Evolutionary conservation across 495 filamentous ascomycete species (phyloP), one percentile per base, ranked within the genome.

Genomic region (Letharia columbiana): DNA sequence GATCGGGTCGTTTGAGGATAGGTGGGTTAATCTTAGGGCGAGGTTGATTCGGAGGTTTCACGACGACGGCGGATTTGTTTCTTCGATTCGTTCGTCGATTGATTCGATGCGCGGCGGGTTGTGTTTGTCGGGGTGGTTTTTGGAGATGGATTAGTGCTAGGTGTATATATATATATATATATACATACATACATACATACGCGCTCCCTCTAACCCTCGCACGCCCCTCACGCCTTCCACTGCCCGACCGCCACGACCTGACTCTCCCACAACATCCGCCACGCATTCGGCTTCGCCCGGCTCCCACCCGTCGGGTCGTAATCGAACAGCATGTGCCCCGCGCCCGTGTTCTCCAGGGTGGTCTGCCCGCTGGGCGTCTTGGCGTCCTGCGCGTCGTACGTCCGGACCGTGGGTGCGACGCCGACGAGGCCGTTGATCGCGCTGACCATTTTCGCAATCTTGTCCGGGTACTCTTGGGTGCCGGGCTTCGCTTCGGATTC

Each of bases 231-330:
- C 41, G 41, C 41, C 12, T 59, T n/a, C 33, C 33, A 59, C 39
- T 59, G 56, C 7, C 39, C 33, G 17, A 39, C 56, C 33, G 39
- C 33, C 20, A 59, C n/a, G 6, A 20, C 17, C 18, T 39, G 33
- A 37, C 5, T 59, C n/a, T 59, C 33, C 56, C 33, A 59, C 18
- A 59, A 10, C 3, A 59, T 59, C 33, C 56, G 33, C 56, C 56
- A 59, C 39, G 56, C 56, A 17, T 15, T 39, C 15, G 2, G 11
- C 39, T 17, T 6, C 17, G 15, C 6, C 33, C 15, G 6, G 17
- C 56, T 59, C 17, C 56, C 56, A 17, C 33, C 33, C 39, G 33
- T 59, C 15, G 56, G 56, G 31, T 59, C 33, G n/a, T 59, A 59
- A 18, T 59, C 9, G 33, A 59, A 59, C 33, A 59, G 33, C 33